A percentile compares a stretch with the other conserved stretches of the same genome.
phyloP scores from a whole-genome alignment of 106 monocot genomes.

The Phalaenopsis equestris region DNA sequence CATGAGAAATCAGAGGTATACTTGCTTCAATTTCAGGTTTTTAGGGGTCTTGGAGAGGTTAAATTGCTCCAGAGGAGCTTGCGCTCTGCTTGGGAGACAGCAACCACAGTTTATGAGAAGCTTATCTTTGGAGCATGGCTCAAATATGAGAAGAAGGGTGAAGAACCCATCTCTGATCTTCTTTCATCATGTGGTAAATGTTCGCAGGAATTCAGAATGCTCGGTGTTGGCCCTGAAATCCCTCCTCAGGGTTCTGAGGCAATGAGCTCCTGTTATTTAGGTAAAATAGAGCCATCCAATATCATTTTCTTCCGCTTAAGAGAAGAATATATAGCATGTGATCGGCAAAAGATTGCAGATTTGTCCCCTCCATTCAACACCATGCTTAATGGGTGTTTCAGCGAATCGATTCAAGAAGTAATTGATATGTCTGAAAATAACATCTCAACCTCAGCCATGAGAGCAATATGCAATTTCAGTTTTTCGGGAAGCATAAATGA shows the following conservation, averaged over 20 bases:
- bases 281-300: conserved; percentile 11
- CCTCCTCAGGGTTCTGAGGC: conserved; percentile 14
- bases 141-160: conserved; percentile 83
- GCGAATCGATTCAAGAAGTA: conserved; percentile 60
- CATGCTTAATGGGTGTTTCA: conserved; percentile 94
- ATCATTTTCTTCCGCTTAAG: conserved; percentile 53
- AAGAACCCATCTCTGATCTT: conserved; percentile 77
- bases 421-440: conserved; percentile 87
- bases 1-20: conserved; percentile 53
- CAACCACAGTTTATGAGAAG: conserved; percentile 68
- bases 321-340: conserved; percentile 53
- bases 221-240: conserved; percentile 59
- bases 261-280: conserved; percentile 2
- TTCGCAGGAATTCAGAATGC: conserved; percentile 45
- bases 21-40: conserved; percentile 86
- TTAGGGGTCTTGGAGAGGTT: conserved; percentile 77
- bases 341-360: conserved; percentile 65
- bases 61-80: conserved; percentile 88
- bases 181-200: conserved; percentile 87
- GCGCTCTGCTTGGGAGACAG: conserved; percentile 65
- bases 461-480: conserved; percentile 51
- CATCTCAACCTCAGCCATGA: conserved; percentile 70
- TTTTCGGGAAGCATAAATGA: conserved; percentile 27
- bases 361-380: conserved; percentile 70
- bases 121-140: conserved; percentile 83